Evolutionary conservation across 176 grass and related monocot species (phyloP), one percentile per base, ranked within the genome.

Genomic region (Cocos nucifera): DNA sequence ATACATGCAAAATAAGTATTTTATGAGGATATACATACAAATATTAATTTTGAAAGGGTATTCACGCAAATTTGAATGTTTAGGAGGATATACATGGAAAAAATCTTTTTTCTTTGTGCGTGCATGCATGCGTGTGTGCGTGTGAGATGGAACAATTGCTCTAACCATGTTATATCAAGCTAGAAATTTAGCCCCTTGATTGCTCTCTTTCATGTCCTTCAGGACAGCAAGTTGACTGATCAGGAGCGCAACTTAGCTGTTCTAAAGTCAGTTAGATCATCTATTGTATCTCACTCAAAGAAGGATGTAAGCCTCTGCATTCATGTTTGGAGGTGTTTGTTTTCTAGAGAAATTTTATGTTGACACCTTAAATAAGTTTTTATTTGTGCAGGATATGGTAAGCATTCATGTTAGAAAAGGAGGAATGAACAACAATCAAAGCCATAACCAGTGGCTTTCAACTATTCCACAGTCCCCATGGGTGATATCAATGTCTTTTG

Each of bases 401-500:
- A 63, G 79, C 15, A 61, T 84, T 21, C 77, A 81, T 68, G 70
- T 95, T n/a, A 86, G 90, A 51, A 76, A 73, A 55, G 90, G 90
- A 15, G 90, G 90, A 27, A 25, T 79, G n/a, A 63, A 83, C 44
- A 49, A 18, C 22, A 66, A 58, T 17, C 86, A 89, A 70, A 29
- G 70, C 57, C 90, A 86, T 77, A 19, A 68, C 26, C 30, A 72
- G 20, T 95, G 90, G 90, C 82, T 95, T 66, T 66, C 83, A 23
- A 84, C 86, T 21, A 76, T 95, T 44, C 75, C 73, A 6, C 17
- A 51, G 1, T 83, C 44, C 3, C 90, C 86, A 15, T 77, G 78
- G 23, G 86, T 89, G 15, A 66, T 86, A 71, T 83, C 82, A 12
- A 95, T 89, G 90, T 49, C 73, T 5, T 95, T 95, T 48, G 77